These are phyloP conservation scores for barrel medic (Medicago truncatula) DNA, from an alignment of 306 rosid genomes.

Conservation along the genomic window MtrunA17r5.0-ANR NC_053045.1:49368001-49368500, in stretches of 20 bases:
- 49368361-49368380: constrained; percentile 73
- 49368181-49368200: constrained; percentile 45
- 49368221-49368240: constrained; percentile 99
- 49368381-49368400: constrained; percentile 84
- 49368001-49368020: constrained; percentile 66
- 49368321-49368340: not conserved
- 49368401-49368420: constrained; percentile 96
- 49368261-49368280: too few species aligned
- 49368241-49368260: not conserved
- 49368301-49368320: too few species aligned
- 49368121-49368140: constrained; percentile 6
- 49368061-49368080: constrained; percentile 70
- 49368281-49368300: too few species aligned
- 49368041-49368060: constrained; percentile 98
- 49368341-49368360: constrained; percentile 34
- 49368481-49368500: constrained; percentile 96
- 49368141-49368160: constrained; percentile 1
- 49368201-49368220: constrained; percentile 85
- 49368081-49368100: not conserved
- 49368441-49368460: constrained; percentile 70
- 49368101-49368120: too few species aligned
- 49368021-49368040: constrained; percentile 88
- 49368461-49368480: constrained; percentile 88
- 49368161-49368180: not conserved
- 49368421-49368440: constrained; percentile 83